Base-by-base conservation (phyloP, 1,284 basidiomycete species). In the Paramarasmius palmivorus region DNA sequence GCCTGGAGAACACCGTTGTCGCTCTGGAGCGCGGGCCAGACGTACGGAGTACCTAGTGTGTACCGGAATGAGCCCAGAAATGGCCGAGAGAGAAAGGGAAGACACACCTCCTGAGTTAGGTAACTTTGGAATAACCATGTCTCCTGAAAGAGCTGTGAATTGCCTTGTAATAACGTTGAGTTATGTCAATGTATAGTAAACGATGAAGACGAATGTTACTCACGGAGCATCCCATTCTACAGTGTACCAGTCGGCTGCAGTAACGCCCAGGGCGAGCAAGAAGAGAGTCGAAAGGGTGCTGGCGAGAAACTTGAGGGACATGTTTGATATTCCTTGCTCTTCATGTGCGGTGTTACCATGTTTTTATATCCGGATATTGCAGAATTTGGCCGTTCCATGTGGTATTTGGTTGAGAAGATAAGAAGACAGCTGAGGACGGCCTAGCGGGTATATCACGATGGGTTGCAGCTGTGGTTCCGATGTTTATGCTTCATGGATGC, bases 11-110 rank as follows among this genome's bases (percentile, higher is more conserved):
- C 68, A 5, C 66, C 68, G 44, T 67, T 64, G 10, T 57, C 57
- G 39, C 64, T 66, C 52, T 70, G 67, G 26, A 70, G 55, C 32
- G 63, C 67, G 10, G 67, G 66, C 66, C 68, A 68, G 9, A 70
- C 65, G 35, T 65, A 68, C 2, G 67, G 64, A 4, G 64, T 64
- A 4, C 62, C 64, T 63, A 26, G n/a, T n/a, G 1, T 32, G 23
- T 14, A 14, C 32, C 37, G 8, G 22, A 12, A 10, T 9, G 10
- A 34, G 19, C 1, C 10, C 25, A 23, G 15, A n/a, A 41, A 22
- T 22, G 14, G 29, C n/a, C 1, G 20, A 1, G 34, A n/a, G 20
- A 44, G 8, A 3, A 8, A 0, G 19, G n/a, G n/a, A 14, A 38
- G 54, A 44, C 39, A 29, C 52, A 46, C 56, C 57, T 32, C 63